Evolutionary conservation across 495 filamentous ascomycete species (phyloP).

Genomic region (Penicillium herquei): DNA sequence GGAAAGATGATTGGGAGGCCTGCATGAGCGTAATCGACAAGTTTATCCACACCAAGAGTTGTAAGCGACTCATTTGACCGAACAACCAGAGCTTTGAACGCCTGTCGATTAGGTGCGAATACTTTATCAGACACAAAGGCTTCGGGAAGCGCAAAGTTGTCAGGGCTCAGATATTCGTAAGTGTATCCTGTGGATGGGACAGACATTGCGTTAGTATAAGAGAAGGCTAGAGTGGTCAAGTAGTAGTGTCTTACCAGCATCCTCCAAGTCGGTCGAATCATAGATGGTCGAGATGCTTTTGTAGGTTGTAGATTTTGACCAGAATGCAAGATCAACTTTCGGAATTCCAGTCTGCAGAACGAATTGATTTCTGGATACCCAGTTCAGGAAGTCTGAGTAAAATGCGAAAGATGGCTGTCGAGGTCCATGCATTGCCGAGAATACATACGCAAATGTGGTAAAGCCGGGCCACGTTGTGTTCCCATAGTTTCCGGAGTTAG

Average conservation of each 20-base stretch:
- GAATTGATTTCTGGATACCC: constrained; percentile 35
- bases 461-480: constrained; percentile 50
- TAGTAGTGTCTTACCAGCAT: neutral
- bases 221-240: neutral
- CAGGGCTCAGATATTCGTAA: constrained; percentile 49
- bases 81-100: constrained; percentile 46
- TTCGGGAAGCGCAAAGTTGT: constrained; percentile 40
- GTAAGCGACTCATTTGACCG: constrained; percentile 38
- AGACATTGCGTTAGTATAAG: neutral
- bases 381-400: constrained; percentile 39
- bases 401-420: constrained; percentile 46
- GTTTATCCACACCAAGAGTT: constrained; percentile 25
- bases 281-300: neutral
- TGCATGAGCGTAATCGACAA: constrained; percentile 36
- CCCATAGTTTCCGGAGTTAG: constrained; percentile 38
- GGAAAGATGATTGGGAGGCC: constrained; percentile 31
- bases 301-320: constrained; percentile 4
- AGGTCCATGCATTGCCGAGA: constrained; percentile 42
- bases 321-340: constrained; percentile 44
- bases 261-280: neutral
- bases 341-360: constrained; percentile 40
- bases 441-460: constrained; percentile 43
- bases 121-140: constrained; percentile 31
- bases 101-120: constrained; percentile 39
- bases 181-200: constrained; percentile 47